These are phyloP conservation scores for Pontederia paniculata DNA, from an alignment of 176 grass and related monocot genomes.

Conservation along the genomic window DNA sequence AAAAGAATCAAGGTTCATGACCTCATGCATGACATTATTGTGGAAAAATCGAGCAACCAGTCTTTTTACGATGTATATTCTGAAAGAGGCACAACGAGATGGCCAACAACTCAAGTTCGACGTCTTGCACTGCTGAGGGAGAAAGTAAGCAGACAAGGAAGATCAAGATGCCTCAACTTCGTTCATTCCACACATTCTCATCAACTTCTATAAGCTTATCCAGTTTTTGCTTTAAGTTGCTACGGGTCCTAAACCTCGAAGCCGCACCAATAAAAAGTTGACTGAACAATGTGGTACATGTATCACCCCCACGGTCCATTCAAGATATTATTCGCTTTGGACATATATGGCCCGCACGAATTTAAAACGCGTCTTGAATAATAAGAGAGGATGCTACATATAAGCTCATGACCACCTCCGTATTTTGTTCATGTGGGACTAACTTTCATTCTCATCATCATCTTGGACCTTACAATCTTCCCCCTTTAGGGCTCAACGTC, in stretches of 20 bases:
- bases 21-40: conserved; percentile 32
- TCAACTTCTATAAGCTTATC: background rate
- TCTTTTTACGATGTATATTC: conserved; percentile 26
- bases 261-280: conserved; percentile 14
- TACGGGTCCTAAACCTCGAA: conserved; percentile 25
- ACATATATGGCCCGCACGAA: too few species aligned
- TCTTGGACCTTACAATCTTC: too few species aligned
- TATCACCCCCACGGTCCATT: too few species aligned
- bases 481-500: too few species aligned
- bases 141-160: background rate
- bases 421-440: too few species aligned
- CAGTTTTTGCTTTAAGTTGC: conserved; percentile 11
- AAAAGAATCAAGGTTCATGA: conserved; percentile 25
- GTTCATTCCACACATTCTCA: background rate
- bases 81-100: background rate
- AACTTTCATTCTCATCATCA: too few species aligned
- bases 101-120: background rate
- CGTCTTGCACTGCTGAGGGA: conserved; percentile 7
- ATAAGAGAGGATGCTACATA: too few species aligned
- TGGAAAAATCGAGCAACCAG: conserved; percentile 21
- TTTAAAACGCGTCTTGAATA: too few species aligned
- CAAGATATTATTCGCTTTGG: too few species aligned
- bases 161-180: background rate
- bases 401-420: too few species aligned
- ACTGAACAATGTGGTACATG: conserved; percentile 12